Evolutionary conservation across 2,329 filamentous ascomycete genomes (phyloP).

Genomic region (Harringtonia lauricola): DNA sequence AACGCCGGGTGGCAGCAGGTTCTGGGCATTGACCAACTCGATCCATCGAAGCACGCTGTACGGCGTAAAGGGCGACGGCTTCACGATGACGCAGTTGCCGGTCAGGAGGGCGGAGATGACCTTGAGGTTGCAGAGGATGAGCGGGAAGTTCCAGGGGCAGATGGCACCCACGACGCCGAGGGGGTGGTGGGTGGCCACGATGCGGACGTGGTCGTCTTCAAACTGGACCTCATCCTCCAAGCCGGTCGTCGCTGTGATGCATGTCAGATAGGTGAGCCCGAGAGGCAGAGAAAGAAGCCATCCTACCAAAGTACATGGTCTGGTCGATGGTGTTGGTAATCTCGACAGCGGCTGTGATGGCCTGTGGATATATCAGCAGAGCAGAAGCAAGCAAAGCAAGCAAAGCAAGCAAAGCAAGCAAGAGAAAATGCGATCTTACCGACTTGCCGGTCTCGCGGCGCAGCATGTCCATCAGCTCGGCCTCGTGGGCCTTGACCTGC

Average conservation of each 20-base stretch:
- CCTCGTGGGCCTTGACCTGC: conserved; percentile 25
- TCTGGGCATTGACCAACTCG: conserved; percentile 30
- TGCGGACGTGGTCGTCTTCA: conserved; percentile 29
- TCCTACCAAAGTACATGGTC: conserved; percentile 24
- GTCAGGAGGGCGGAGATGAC: conserved; percentile 33
- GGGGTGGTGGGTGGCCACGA: conserved; percentile 32
- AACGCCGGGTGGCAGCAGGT: conserved; percentile 42
- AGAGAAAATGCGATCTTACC: too few relatives aligned
- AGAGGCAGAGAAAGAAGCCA: not conserved
- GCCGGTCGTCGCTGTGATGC: conserved; percentile 20
- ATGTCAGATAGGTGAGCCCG: not conserved
- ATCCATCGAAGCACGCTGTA: conserved; percentile 39
- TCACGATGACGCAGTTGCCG: conserved; percentile 44
- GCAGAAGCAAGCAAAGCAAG: not conserved
- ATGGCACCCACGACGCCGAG: conserved; percentile 43
- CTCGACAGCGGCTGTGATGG: conserved; percentile 25
- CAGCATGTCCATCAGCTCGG: conserved; percentile 32
- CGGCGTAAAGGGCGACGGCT: conserved; percentile 46
- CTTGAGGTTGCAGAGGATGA: conserved; percentile 37
- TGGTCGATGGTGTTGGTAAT: conserved; percentile 25
- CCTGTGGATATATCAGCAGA: conserved; percentile 1
- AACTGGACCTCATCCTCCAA: conserved; percentile 35
- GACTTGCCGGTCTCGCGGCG: conserved; percentile 42
- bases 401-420: not conserved
- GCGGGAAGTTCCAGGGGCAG: conserved; percentile 49